Percentiles rank a stretch among this genome's conserved stretches.
These are phyloP conservation scores for Scleroderma bovista DNA, from an alignment of 768 basidiomycete genomes.

Conservation along the genomic window DNA sequence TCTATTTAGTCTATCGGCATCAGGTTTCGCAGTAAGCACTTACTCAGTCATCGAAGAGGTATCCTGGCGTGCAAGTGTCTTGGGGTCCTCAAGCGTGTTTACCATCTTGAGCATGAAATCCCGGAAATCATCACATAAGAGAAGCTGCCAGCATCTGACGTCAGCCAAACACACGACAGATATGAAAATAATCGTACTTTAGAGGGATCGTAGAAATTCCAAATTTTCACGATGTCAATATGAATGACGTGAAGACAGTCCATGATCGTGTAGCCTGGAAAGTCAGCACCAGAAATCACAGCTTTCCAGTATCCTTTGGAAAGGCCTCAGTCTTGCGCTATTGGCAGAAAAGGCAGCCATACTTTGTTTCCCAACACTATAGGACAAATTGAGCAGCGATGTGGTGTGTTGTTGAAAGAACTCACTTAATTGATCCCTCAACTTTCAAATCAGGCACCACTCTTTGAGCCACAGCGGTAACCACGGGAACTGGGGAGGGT, in stretches of 20 bases:
- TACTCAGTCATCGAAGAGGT: not conserved
- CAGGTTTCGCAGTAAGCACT: not conserved
- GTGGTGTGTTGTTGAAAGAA: not conserved
- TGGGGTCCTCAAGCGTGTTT: not conserved
- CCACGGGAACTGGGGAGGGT: not conserved
- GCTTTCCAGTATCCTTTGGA: not conserved
- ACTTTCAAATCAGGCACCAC: not conserved
- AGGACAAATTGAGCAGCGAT: not conserved
- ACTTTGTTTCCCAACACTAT: not conserved
- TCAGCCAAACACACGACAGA: not conserved
- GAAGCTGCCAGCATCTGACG: not conserved
- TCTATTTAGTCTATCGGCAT: too few relatives aligned
- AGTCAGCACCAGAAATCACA: not conserved
- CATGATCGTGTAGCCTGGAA: not conserved
- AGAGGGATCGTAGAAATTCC: not conserved
- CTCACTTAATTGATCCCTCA: not conserved
- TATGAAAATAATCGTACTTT: not conserved
- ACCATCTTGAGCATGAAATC: not conserved
- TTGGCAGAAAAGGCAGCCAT: not conserved
- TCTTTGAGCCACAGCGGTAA: not conserved
- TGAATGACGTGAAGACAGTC: not conserved
- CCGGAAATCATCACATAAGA: not conserved
- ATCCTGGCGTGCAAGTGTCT: not conserved
- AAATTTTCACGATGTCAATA: not conserved
- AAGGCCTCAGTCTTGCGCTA: not conserved